Evolutionary conservation across 495 filamentous ascomycete species (phyloP), one percentile per base, ranked within the genome.

Genomic region (Hamigera avellanea): DNA sequence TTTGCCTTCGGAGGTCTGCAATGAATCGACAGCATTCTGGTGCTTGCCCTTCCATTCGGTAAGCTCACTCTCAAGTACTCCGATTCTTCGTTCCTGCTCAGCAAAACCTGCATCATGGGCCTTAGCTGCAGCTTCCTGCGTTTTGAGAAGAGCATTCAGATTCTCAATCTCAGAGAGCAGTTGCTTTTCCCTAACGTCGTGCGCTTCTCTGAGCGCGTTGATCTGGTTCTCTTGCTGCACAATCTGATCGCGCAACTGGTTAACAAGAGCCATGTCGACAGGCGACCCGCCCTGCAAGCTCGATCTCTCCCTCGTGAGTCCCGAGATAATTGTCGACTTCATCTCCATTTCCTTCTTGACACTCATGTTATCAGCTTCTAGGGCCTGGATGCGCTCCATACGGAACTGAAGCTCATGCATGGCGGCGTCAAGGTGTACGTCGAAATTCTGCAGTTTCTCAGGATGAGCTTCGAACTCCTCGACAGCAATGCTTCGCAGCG

Each of bases 311-410:
- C 88, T 76, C 13, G 93, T 93, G 23, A 98, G 72, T 5, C 91
- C 91, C 13, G 86, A 84, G 41, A 98, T 95, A 48, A 98, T 87
- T 15, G 81, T 81, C 61, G 83, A 82, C 70, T 96, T 96, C 37
- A 71, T 76, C 43, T 98, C 93, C 83, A 98, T 93, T 53, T 95
- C 93, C 57, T 83, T 91, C 64, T 83, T 93, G 10, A 89, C 74
- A 6, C 74, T 76, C 2, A 77, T 64, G 39, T 95, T 76, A 48
- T 95, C 93, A 5, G 75, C 76, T 53, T 98, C 91, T 8, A 98
- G 67, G 33, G 87, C 78, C 50, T 87, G 81, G 26, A 93, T 85
- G 15, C 86, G 79, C 50, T 96, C 91, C 13, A 88, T 86, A 16
- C 87, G 79, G 25, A 63, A 72, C 43, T 93, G 78, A 17, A 96